Evolutionary conservation across 305 asterid species (phyloP).

Genomic region (Fraxinus velutina): DNA sequence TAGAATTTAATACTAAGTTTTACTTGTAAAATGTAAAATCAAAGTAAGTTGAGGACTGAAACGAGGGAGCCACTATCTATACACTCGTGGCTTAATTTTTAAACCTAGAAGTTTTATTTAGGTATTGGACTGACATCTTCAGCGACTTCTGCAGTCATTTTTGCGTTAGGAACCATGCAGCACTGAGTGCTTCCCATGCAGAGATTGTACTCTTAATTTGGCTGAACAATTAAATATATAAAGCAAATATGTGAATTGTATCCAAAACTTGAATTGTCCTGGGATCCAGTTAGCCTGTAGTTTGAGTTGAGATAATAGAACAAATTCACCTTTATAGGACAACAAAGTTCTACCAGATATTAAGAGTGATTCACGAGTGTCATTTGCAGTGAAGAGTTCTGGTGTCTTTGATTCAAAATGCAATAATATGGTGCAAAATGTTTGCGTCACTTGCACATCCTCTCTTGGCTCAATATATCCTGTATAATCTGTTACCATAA

Average conservation of each 20-base stretch:
- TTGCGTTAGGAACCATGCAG: constrained; percentile 8
- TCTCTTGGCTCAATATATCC: neutral
- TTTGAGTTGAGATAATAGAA: neutral
- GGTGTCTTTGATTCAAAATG: neutral
- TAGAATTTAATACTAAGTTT: neutral
- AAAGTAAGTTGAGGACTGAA: neutral
- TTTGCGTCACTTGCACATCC: neutral
- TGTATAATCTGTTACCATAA: neutral
- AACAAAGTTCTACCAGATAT: neutral
- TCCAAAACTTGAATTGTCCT: neutral
- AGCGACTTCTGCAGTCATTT: neutral
- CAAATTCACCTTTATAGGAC: neutral
- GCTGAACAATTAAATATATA: neutral
- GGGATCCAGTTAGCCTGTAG: neutral
- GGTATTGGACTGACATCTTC: constrained; percentile 5
- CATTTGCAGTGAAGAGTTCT: neutral
- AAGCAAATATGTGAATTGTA: neutral
- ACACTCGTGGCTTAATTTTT: neutral
- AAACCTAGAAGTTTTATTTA: neutral
- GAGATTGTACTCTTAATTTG: neutral
- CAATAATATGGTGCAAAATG: neutral
- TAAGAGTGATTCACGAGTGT: neutral
- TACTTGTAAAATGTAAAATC: neutral
- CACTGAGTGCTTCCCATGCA: constrained; percentile 12
- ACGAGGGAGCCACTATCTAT: neutral